phyloP scores from a whole-genome alignment of 768 basidiomycete species.

The Dictyophora rubrovolvata region DNA sequence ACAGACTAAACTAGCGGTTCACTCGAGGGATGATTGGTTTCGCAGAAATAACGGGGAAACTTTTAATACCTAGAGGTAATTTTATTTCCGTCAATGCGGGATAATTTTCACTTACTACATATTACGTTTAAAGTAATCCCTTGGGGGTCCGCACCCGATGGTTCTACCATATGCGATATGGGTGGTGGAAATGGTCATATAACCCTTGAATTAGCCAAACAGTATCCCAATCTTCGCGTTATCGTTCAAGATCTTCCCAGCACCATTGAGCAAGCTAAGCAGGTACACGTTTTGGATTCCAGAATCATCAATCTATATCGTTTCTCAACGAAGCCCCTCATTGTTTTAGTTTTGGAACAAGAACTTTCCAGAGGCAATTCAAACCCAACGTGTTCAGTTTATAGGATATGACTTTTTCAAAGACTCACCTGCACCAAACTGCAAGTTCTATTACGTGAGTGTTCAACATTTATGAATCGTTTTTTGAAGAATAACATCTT shows the following conservation, averaged over 20 bases:
- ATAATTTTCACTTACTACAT: neutral
- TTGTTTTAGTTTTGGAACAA: conserved; percentile 19
- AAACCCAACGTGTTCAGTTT: conserved; percentile 21
- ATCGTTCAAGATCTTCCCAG: conserved; percentile 24
- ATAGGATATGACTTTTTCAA: conserved; percentile 22
- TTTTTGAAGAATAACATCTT: neutral
- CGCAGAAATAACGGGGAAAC: conserved; percentile 17
- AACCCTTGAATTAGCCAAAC: conserved; percentile 21
- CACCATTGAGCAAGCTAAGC: conserved; percentile 16
- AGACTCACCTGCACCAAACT: conserved; percentile 17
- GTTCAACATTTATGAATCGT: neutral
- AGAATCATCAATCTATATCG: no score
- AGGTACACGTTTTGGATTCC: conserved; percentile 12
- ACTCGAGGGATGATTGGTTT: conserved; percentile 18
- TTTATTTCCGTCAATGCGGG: no score
- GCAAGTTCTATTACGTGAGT: conserved; percentile 26
- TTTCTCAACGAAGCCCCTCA: no score
- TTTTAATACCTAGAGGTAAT: neutral
- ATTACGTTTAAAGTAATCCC: conserved; percentile 20
- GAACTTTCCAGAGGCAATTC: conserved; percentile 18
- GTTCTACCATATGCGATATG: conserved; percentile 23
- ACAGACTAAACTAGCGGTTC: conserved; percentile 12
- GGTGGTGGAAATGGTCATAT: conserved; percentile 26
- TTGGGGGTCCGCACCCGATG: conserved; percentile 17
- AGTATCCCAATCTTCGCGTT: conserved; percentile 21